Evolutionary conservation across 1,284 basidiomycete species (phyloP).

Genomic region (Irpex sp.): DNA sequence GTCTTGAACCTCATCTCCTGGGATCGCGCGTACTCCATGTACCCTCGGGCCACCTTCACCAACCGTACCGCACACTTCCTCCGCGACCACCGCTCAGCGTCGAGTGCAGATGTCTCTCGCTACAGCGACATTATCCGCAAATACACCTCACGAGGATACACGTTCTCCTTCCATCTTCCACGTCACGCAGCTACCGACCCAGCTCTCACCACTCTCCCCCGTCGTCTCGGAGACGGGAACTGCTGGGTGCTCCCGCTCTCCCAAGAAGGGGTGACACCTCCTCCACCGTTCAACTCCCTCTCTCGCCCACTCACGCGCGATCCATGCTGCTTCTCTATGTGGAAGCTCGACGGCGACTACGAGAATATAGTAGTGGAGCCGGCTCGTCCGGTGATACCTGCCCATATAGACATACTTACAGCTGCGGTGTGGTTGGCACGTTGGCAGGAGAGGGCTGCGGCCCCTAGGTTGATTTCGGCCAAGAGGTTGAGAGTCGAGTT

Average conservation of each 20-base stretch:
- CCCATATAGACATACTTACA: too few relatives aligned
- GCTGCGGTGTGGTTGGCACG: too few relatives aligned
- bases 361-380: too few relatives aligned
- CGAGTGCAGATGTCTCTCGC: too few relatives aligned
- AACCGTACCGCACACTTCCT: slow-evolving; percentile 33
- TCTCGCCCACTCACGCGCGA: background rate
- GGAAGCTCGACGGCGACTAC: too few relatives aligned
- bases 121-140: background rate
- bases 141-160: background rate
- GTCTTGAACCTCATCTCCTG: slow-evolving; percentile 27
- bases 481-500: too few relatives aligned
- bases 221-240: background rate
- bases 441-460: too few relatives aligned
- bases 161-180: background rate
- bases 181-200: background rate
- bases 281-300: background rate
- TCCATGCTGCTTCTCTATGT: background rate
- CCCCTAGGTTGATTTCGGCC: too few relatives aligned
- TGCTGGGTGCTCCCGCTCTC: background rate
- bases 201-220: background rate
- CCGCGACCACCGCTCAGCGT: slow-evolving; percentile 36
- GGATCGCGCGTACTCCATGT: slow-evolving; percentile 25
- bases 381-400: too few relatives aligned
- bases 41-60: slow-evolving; percentile 27
- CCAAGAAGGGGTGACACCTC: background rate